Evolutionary conservation across 176 grass and related monocot genomes (phyloP), one percentile per base, ranked within the genome.

Genomic region (Hyparrhenia diplandra): DNA sequence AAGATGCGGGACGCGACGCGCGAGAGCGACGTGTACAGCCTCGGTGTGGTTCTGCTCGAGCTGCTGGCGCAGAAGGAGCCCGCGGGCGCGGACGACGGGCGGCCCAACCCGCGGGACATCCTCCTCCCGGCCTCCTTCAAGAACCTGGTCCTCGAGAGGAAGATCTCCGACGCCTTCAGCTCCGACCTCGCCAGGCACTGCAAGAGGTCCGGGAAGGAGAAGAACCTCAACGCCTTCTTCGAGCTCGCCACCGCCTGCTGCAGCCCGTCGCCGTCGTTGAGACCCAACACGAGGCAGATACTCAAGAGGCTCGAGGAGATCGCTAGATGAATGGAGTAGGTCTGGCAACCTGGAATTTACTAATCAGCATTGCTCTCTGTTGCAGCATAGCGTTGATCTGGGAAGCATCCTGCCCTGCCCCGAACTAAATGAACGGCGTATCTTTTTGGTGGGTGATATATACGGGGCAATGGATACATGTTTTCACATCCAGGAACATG

Each of bases 11-110:
- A 98, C 42, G 88, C 85, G 47, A 83, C 86, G 30, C 80, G 79
- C 3, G 87, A 94, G 87, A 91, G 71, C 51, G 95, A 98, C 61
- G 77, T 98, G 17, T 95, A 92, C 82, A 94, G 86, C 81, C 64
- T 94, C 6, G 92, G 92, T 2, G 92, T 94, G 45, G 92, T 94
- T 4, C 85, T 98, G 66, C 86, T 98, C 0, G 92, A 98, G 82
- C 85, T 98, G 95, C 85, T 98, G 6, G 91, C 92, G 77, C 88
- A 85, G 2, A 91, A 89, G 83, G 92, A 94, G 29, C 7, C 77
- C 8, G 11, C 30, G 8, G 35, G 11, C 4, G 75, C 72, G 8
- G 55, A 27, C 3, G 75, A 83, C 12, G 55, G 31, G 25, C 60
- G 69, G 64, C 74, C 85, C 34, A 90, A 69, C 41, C 78, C 87